Evolutionary conservation across 129 eudicot genomes (phyloP).

Genomic region (Flaveria brownii): DNA sequence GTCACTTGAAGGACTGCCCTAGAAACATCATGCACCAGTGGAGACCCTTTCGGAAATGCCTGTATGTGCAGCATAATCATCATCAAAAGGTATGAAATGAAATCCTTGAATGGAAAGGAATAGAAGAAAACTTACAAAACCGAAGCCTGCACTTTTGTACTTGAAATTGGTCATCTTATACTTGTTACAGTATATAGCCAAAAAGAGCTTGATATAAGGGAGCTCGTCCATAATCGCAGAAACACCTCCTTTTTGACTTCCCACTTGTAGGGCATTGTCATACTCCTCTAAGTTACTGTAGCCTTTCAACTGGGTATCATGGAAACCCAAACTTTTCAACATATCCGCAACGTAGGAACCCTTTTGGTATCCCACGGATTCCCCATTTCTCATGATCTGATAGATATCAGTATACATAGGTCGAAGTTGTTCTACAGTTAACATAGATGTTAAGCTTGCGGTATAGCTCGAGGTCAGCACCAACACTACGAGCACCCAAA

Average conservation of each 20-base stretch:
- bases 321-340: slow-evolving; percentile 32
- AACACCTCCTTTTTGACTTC: slow-evolving; percentile 52
- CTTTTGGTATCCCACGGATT: slow-evolving; percentile 44
- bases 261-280: slow-evolving; percentile 46
- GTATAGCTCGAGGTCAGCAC: slow-evolving; percentile 61
- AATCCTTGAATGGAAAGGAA: neutral
- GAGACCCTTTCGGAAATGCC: slow-evolving; percentile 64
- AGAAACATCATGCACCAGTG: slow-evolving; percentile 48
- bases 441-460: slow-evolving; percentile 60
- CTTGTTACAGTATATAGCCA: slow-evolving; percentile 27
- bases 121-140: slow-evolving; percentile 17
- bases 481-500: slow-evolving; percentile 45
- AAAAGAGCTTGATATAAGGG: slow-evolving; percentile 52
- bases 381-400: slow-evolving; percentile 44
- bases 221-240: slow-evolving; percentile 55
- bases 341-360: slow-evolving; percentile 39
- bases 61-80: slow-evolving; percentile 3
- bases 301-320: slow-evolving; percentile 33
- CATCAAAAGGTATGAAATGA: neutral
- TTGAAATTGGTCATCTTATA: slow-evolving; percentile 39
- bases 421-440: slow-evolving; percentile 52
- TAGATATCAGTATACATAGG: slow-evolving; percentile 40
- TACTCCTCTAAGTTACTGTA: slow-evolving; percentile 39
- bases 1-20: slow-evolving; percentile 49
- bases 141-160: slow-evolving; percentile 29